A percentile compares a stretch with the other conserved stretches of the same genome.
Conservation (phyloP, 2,329 filamentous ascomycete genomes). For the Talaromyces piceae region DNA sequence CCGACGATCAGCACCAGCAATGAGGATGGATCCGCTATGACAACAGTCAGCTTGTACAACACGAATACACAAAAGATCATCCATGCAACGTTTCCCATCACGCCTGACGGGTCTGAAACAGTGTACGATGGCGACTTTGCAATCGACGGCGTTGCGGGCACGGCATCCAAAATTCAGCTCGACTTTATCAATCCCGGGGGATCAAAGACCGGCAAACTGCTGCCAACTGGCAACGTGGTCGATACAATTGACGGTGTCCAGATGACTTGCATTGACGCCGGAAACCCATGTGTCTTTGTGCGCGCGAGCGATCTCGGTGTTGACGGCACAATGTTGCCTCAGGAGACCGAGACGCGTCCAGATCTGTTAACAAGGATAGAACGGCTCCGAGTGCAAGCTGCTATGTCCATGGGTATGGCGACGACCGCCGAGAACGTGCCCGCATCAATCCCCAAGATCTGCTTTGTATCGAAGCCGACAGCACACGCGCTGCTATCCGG, state of each 20-base stretch:
- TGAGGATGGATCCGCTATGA: constrained; percentile 14
- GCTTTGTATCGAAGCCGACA: constrained; percentile 42
- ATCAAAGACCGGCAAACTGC: constrained; percentile 54
- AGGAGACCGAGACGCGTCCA: constrained; percentile 44
- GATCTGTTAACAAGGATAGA: constrained; percentile 45
- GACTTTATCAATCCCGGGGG: constrained; percentile 58
- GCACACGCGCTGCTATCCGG: constrained; percentile 33
- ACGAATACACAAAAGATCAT: constrained; percentile 65
- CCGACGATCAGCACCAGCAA: constrained; percentile 17
- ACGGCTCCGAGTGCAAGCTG: constrained; percentile 50
- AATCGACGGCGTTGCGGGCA: constrained; percentile 59
- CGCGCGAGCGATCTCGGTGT: constrained; percentile 47
- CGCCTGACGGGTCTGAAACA: constrained; percentile 36
- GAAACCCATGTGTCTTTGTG: constrained; percentile 59
- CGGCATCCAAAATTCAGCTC: constrained; percentile 50
- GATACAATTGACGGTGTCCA: constrained; percentile 46
- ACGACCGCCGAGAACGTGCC: constrained; percentile 38
- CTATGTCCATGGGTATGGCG: constrained; percentile 55
- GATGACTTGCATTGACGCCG: constrained; percentile 56
- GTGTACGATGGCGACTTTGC: constrained; percentile 47
- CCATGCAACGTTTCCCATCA: constrained; percentile 49
- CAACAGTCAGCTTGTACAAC: constrained; percentile 57
- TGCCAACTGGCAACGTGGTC: constrained; percentile 52
- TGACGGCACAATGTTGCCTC: constrained; percentile 46
- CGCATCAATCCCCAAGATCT: constrained; percentile 58